Conservation (phyloP, 495 filamentous ascomycete species). For the Ramalina peruviana region DNA sequence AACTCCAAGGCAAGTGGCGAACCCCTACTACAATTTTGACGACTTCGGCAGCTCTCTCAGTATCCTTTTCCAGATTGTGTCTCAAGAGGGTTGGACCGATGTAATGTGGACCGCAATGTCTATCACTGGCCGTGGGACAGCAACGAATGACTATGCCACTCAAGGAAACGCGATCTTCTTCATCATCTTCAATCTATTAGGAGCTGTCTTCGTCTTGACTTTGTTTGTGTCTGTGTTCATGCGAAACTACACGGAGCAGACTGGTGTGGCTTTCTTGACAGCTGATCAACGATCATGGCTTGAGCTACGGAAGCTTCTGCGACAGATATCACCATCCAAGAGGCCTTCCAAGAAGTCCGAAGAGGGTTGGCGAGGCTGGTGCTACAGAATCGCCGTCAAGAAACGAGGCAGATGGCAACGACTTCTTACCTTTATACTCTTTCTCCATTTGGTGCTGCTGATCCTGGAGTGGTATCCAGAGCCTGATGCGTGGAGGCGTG, state of each 20-base stretch:
- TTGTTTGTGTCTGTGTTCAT: constrained; percentile 99
- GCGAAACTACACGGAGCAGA: constrained; percentile 98
- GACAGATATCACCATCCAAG: constrained; percentile 89
- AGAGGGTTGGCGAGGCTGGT: constrained; percentile 75
- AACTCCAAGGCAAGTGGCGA: constrained; percentile 64
- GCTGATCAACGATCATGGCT: constrained; percentile 96
- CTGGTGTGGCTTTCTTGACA: constrained; percentile 90
- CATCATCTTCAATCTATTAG: constrained; percentile 89
- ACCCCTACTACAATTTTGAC: constrained; percentile 85
- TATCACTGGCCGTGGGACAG: constrained; percentile 61
- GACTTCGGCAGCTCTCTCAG: constrained; percentile 84
- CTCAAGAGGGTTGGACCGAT: constrained; percentile 93
- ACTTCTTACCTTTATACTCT: constrained; percentile 59
- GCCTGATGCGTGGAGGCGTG: constrained; percentile 37
- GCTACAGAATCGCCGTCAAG: constrained; percentile 82
- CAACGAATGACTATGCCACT: constrained; percentile 51
- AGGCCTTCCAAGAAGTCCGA: constrained; percentile 59
- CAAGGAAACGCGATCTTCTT: constrained; percentile 90
- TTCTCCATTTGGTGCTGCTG: constrained; percentile 71
- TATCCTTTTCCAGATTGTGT: constrained; percentile 97
- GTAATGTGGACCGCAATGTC: constrained; percentile 73
- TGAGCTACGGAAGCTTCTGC: constrained; percentile 81
- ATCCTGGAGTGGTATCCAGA: constrained; percentile 78
- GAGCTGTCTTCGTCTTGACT: constrained; percentile 93
- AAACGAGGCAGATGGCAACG: constrained; percentile 91